Conservation (phyloP, 495 filamentous ascomycete species). For the Aeminium ludgeri region DNA sequence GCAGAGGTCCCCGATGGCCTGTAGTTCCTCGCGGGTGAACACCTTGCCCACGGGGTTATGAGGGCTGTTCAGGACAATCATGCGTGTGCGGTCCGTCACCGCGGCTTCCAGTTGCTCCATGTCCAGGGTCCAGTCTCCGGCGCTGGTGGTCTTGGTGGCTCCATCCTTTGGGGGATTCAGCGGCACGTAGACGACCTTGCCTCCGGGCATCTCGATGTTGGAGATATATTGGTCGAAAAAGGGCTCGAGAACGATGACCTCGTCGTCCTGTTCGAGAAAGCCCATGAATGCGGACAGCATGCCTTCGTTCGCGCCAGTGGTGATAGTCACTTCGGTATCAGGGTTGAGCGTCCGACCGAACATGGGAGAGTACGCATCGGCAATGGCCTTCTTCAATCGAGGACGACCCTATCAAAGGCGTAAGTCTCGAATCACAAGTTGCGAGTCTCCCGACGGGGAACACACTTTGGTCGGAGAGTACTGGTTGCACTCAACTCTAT, state of each 20-base stretch:
- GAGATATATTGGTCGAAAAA: slow-evolving; percentile 98
- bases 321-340: slow-evolving; percentile 83
- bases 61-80: slow-evolving; percentile 75
- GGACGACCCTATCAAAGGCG: slow-evolving; percentile 47
- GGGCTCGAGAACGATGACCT: slow-evolving; percentile 95
- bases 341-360: slow-evolving; percentile 69
- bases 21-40: slow-evolving; percentile 67
- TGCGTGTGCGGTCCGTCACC: slow-evolving; percentile 76
- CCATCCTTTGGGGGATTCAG: slow-evolving; percentile 82
- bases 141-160: slow-evolving; percentile 57
- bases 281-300: slow-evolving; percentile 85
- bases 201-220: slow-evolving; percentile 96
- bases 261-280: slow-evolving; percentile 84
- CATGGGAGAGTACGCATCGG: slow-evolving; percentile 72
- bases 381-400: slow-evolving; percentile 75
- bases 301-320: slow-evolving; percentile 93
- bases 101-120: slow-evolving; percentile 65
- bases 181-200: slow-evolving; percentile 83
- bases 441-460: too few species aligned
- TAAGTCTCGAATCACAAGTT: too few species aligned
- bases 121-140: slow-evolving; percentile 76
- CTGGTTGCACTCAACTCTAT: slow-evolving; percentile 95
- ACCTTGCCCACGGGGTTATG: slow-evolving; percentile 98
- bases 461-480: slow-evolving; percentile 79
- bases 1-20: slow-evolving; percentile 73